Conservation (phyloP, 495 filamentous ascomycete genomes). For the Cetradonia linearis region DNA sequence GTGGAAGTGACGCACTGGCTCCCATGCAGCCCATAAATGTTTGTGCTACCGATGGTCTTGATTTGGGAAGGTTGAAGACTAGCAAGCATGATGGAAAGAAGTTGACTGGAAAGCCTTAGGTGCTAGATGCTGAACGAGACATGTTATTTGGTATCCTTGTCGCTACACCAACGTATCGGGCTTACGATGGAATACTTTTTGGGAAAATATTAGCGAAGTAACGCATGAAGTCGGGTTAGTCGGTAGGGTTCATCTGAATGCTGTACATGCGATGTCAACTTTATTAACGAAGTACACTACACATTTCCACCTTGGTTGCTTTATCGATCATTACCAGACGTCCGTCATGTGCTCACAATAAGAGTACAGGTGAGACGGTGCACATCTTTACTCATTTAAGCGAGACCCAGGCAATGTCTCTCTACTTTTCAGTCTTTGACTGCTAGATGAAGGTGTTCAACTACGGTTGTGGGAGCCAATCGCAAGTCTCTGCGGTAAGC, state of each 20-base stretch:
- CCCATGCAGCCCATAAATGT: background rate
- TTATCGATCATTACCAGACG: background rate
- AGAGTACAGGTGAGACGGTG: background rate
- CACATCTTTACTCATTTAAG: background rate
- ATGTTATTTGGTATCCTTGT: background rate
- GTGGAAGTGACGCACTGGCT: fast-evolving
- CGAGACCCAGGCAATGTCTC: background rate
- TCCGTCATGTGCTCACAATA: background rate
- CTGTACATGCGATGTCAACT: background rate
- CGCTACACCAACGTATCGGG: background rate
- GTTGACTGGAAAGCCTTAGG: background rate
- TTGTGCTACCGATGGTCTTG: constrained; percentile 1
- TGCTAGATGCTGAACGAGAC: background rate
- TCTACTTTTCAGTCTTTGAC: background rate
- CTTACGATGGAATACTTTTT: background rate
- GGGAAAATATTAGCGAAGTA: background rate
- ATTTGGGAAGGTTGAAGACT: background rate
- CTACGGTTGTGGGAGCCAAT: too few relatives aligned
- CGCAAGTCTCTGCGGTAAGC: too few relatives aligned
- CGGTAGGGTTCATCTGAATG: background rate
- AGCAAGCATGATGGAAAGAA: background rate
- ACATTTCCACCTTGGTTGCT: background rate
- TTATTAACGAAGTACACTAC: background rate
- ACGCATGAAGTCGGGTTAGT: background rate
- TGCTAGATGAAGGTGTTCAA: background rate